Evolutionary conservation across 2,329 filamentous ascomycete species (phyloP).

Genomic region (Talaromyces piceae): DNA sequence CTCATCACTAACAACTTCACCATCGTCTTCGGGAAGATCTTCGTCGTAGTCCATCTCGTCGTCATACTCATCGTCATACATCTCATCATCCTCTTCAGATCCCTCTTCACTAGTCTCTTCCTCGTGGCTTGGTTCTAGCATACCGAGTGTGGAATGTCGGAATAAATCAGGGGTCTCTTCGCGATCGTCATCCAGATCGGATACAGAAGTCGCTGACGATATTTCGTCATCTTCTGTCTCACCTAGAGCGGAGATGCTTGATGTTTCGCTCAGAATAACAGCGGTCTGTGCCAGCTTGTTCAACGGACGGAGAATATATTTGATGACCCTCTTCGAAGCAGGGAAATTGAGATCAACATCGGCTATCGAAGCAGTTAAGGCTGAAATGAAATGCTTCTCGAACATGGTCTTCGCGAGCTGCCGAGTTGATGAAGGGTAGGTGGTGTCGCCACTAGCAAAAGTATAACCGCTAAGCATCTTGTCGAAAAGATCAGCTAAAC

Average conservation of each 20-base stretch:
- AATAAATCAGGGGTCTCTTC: conserved; percentile 97
- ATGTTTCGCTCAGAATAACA: conserved; percentile 73
- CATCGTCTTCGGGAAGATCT: conserved; percentile 68
- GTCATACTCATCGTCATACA: conserved; percentile 85
- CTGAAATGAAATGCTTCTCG: conserved; percentile 89
- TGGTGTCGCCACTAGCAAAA: conserved; percentile 47
- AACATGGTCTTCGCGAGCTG: conserved; percentile 95
- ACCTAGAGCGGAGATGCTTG: conserved; percentile 61
- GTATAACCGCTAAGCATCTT: conserved; percentile 81
- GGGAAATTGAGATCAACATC: conserved; percentile 95
- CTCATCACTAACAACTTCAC: conserved; percentile 83
- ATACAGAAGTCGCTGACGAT: conserved; percentile 77
- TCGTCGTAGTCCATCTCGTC: conserved; percentile 92
- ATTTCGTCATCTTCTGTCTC: conserved; percentile 80
- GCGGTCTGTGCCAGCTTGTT: conserved; percentile 82
- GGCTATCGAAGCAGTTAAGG: conserved; percentile 83
- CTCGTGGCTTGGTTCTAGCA: conserved; percentile 78
- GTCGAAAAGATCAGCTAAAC: conserved; percentile 83
- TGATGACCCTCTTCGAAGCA: conserved; percentile 85
- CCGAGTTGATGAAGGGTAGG: conserved; percentile 56
- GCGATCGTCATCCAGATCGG: conserved; percentile 75
- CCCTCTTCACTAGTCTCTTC: conserved; percentile 71
- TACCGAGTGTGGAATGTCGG: conserved; percentile 88
- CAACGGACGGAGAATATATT: conserved; percentile 87
- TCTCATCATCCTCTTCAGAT: conserved; percentile 71